These are phyloP conservation scores for Coniferiporia weirii DNA, from an alignment of 1,284 basidiomycete genomes.

Conservation along the genomic window DNA sequence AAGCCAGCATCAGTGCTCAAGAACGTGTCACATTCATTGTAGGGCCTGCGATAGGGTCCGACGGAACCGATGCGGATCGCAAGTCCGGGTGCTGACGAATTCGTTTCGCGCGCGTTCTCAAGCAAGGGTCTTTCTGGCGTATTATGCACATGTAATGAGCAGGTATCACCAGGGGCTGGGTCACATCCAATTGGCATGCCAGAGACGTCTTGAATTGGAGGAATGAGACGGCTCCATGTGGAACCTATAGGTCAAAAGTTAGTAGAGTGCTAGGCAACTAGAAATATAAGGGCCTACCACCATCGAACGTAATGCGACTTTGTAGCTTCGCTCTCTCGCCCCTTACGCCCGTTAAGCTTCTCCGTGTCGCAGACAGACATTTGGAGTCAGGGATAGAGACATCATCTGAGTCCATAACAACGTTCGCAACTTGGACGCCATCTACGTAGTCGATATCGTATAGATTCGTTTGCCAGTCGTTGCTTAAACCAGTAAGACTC, in stretches of 20 bases:
- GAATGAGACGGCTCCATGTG: slow-evolving; percentile 35
- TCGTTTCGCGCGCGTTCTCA: slow-evolving; percentile 90
- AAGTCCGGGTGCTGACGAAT: slow-evolving; percentile 88
- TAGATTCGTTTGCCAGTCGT: not conserved
- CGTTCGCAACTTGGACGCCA: slow-evolving; percentile 88
- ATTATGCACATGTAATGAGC: slow-evolving; percentile 88
- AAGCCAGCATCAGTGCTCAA: slow-evolving; percentile 86
- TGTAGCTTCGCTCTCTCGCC: slow-evolving; percentile 57
- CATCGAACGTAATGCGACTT: slow-evolving; percentile 86
- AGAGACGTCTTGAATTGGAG: slow-evolving; percentile 59
- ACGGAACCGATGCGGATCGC: slow-evolving; percentile 93
- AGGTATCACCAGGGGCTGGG: slow-evolving; percentile 48
- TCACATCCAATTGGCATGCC: slow-evolving; percentile 64
- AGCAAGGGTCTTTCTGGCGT: slow-evolving; percentile 72
- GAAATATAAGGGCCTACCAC: slow-evolving; percentile 41
- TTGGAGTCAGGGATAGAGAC: slow-evolving; percentile 41
- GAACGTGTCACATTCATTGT: slow-evolving; percentile 92
- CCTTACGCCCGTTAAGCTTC: too few relatives aligned
- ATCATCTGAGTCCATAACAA: slow-evolving; percentile 76
- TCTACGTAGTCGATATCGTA: slow-evolving; percentile 51
- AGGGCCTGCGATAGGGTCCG: slow-evolving; percentile 67
- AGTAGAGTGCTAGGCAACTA: not conserved
- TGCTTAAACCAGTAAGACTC: slow-evolving; percentile 57
- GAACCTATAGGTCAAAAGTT: not conserved
- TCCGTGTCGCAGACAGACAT: too few relatives aligned